Evolutionary conservation across 805 yeast species (phyloP).

Genomic region (Candida hungchunana): DNA sequence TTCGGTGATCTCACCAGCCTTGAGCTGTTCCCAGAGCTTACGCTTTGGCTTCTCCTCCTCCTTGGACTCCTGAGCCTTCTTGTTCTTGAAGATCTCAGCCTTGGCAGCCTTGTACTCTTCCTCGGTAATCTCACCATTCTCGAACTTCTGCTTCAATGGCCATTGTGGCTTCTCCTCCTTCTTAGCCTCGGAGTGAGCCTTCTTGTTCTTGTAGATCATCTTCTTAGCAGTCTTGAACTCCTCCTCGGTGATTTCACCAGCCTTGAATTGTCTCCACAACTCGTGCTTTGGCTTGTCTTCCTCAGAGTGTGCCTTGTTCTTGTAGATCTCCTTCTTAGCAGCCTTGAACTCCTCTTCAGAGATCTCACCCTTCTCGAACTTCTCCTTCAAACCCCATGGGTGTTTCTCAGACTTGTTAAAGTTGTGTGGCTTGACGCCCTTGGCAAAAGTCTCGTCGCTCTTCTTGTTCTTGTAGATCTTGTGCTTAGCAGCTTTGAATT

Average conservation of each 20-base stretch:
- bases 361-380: slow-evolving; percentile 4
- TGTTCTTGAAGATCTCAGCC: not conserved
- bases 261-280: too few species aligned
- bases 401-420: not conserved
- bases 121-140: slow-evolving; percentile 1
- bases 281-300: too few species aligned
- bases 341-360: slow-evolving; percentile 1
- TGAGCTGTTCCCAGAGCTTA: not conserved
- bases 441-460: slow-evolving; percentile 3
- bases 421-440: slow-evolving; percentile 2
- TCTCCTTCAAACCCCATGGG: not conserved
- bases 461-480: slow-evolving; percentile 1
- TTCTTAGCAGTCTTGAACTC: slow-evolving; percentile 1
- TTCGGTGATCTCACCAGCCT: not conserved
- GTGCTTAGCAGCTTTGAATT: slow-evolving; percentile 1
- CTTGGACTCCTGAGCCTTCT: not conserved
- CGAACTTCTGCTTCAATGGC: slow-evolving; percentile 3
- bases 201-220: slow-evolving; percentile 2
- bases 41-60: not conserved
- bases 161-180: too few species aligned
- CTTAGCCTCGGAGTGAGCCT: too few species aligned
- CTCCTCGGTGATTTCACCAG: too few species aligned
- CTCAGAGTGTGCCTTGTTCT: too few species aligned
- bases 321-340: slow-evolving; percentile 1
- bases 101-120: not conserved